Conservation (phyloP, 2,329 filamentous ascomycete species). For the Raffaelea ambrosiae region DNA sequence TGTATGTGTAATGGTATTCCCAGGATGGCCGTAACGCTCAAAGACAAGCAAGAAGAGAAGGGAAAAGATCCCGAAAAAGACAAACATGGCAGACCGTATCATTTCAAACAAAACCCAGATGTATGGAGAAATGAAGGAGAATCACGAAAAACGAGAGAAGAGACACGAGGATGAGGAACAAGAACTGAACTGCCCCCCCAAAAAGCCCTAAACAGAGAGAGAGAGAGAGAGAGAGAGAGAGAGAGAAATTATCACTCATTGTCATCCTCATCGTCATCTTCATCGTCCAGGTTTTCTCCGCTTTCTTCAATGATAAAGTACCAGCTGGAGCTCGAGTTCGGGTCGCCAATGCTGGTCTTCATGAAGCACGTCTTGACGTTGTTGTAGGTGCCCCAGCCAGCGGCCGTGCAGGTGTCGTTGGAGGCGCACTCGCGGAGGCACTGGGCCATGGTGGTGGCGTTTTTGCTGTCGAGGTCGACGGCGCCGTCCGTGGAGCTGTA, state of each 20-base stretch:
- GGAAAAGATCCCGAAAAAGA: not conserved
- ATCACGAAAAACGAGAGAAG: too few species aligned
- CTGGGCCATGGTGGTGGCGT: slow-evolving; percentile 18
- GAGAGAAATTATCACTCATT: too few species aligned
- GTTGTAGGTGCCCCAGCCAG: slow-evolving; percentile 24
- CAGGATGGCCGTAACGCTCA: too few species aligned
- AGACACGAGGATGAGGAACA: too few species aligned
- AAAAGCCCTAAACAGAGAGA: too few species aligned
- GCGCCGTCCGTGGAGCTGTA: slow-evolving; percentile 22
- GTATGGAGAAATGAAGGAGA: too few species aligned
- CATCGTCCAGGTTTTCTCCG: not conserved
- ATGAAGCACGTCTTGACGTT: slow-evolving; percentile 23
- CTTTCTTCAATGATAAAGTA: slow-evolving; percentile 21
- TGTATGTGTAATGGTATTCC: too few species aligned
- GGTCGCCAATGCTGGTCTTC: slow-evolving; percentile 22
- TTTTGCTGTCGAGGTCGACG: slow-evolving; percentile 18
- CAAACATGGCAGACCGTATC: not conserved
- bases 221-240: too few species aligned
- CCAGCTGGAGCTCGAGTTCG: slow-evolving; percentile 19
- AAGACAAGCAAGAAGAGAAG: not conserved
- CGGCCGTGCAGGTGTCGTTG: slow-evolving; percentile 21
- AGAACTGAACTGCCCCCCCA: too few species aligned
- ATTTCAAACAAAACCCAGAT: not conserved
- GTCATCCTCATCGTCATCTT: too few species aligned
- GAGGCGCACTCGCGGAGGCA: slow-evolving; percentile 23